These are phyloP conservation scores for Backusella luteola DNA, from an alignment of 192 early-diverging fungal genomes.

Conservation along the genomic window DNA sequence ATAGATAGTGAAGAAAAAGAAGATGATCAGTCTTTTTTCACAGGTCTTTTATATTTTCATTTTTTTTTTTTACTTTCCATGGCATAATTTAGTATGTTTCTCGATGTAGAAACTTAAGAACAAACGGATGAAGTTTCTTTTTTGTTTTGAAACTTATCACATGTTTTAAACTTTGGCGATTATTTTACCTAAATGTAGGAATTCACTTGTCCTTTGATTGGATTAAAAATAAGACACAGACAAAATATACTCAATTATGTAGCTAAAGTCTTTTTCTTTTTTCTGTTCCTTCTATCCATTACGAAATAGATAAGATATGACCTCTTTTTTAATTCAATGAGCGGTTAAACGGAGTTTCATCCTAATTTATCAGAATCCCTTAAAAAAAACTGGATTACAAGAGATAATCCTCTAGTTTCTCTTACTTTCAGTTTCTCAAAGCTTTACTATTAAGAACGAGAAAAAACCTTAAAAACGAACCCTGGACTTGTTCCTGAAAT, in stretches of 20 bases:
- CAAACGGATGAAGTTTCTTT: not conserved
- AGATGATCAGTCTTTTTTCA: not conserved
- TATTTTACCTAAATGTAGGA: not conserved
- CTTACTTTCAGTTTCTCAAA: not conserved
- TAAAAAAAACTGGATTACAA: not conserved
- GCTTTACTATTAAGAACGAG: not conserved
- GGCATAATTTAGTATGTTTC: slow-evolving; percentile 1
- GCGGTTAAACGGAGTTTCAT: not conserved
- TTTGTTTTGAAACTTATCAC: not conserved
- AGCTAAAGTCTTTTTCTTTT: not conserved
- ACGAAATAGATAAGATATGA: slow-evolving; percentile 2
- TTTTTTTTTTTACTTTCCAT: not conserved
- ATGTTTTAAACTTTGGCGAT: not conserved
- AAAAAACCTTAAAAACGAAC: not conserved
- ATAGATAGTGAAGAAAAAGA: not conserved
- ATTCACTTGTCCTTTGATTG: not conserved
- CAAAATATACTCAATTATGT: not conserved
- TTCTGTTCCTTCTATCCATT: not conserved
- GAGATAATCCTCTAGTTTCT: not conserved
- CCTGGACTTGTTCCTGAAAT: not conserved
- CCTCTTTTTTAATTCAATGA: not conserved
- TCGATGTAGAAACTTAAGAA: not conserved
- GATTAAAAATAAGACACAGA: not conserved
- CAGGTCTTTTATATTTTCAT: not conserved
- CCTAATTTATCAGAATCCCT: not conserved